Evolutionary conservation across 2,329 filamentous ascomycete genomes (phyloP).

Genomic region (Aspergillus unguis): DNA sequence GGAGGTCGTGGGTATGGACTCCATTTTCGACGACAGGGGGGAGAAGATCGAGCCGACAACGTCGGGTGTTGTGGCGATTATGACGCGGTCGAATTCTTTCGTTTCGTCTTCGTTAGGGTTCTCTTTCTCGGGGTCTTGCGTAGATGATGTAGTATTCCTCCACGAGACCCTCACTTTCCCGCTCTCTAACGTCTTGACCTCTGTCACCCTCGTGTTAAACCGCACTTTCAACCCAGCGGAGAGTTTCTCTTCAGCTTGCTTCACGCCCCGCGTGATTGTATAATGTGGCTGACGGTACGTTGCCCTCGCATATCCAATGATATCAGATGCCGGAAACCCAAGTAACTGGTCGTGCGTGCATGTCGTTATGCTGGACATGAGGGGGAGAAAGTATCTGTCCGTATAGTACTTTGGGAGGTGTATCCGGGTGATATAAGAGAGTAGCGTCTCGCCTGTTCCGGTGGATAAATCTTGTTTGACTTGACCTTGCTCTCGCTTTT

Average conservation of each 20-base stretch:
- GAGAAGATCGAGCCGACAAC: constrained; percentile 50
- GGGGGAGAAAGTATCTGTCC: constrained; percentile 13
- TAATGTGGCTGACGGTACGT: constrained; percentile 22
- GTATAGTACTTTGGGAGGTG: constrained; percentile 8
- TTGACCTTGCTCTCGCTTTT: neutral
- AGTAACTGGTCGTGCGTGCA: constrained; percentile 24
- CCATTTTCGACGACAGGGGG: constrained; percentile 43
- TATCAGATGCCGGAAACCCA: constrained; percentile 21
- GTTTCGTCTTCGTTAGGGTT: constrained; percentile 11
- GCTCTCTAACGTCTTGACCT: constrained; percentile 4
- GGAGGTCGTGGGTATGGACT: constrained; percentile 24
- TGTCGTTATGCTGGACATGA: constrained; percentile 20
- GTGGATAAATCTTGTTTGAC: neutral
- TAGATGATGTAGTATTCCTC: neutral
- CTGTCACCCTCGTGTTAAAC: constrained; percentile 13
- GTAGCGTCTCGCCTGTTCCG: constrained; percentile 9
- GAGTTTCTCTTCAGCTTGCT: constrained; percentile 16
- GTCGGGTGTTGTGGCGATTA: constrained; percentile 57
- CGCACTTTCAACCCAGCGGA: constrained; percentile 11
- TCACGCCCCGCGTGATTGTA: constrained; percentile 20
- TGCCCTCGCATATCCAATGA: constrained; percentile 19
- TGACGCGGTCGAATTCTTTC: constrained; percentile 30
- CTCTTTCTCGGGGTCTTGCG: neutral
- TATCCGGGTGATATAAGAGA: constrained; percentile 10
- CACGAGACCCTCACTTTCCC: neutral